A percentile compares a stretch with the other conserved stretches of the same genome.
phyloP scores from a whole-genome alignment of 768 basidiomycete genomes.

The Rhodotorula kratochvilovae region DNA sequence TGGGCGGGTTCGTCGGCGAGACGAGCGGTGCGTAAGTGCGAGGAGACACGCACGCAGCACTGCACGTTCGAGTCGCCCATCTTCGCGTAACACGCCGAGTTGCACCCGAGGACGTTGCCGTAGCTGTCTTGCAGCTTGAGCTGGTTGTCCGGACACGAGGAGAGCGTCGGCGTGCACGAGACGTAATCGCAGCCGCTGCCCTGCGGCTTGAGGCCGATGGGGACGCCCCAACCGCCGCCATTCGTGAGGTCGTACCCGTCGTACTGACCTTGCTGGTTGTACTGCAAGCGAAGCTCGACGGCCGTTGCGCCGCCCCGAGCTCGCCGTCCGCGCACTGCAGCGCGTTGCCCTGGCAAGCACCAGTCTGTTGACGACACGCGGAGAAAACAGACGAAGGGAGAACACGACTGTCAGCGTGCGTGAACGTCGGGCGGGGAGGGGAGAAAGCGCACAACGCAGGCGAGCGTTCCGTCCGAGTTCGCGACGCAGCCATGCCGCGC shows the following conservation, averaged over 20 bases:
- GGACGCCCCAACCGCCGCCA: constrained; percentile 16
- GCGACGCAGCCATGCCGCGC: constrained; percentile 13
- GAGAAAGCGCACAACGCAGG: constrained; percentile 8
- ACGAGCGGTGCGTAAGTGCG: too few relatives aligned
- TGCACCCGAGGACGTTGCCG: constrained; percentile 16
- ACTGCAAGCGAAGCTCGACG: constrained; percentile 4
- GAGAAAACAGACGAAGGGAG: too few relatives aligned
- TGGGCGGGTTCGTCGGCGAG: background rate
- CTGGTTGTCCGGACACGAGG: constrained; percentile 13
- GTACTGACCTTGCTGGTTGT: constrained; percentile 11
- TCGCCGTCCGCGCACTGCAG: constrained; percentile 10
- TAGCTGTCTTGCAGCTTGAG: constrained; percentile 20
- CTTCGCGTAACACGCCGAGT: constrained; percentile 6
- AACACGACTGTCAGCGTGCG: too few relatives aligned
- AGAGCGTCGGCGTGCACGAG: constrained; percentile 9
- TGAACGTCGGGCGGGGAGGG: too few relatives aligned
- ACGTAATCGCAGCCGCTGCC: background rate
- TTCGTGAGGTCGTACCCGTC: constrained; percentile 13
- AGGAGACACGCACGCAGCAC: constrained; percentile 9
- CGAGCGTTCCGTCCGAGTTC: background rate
- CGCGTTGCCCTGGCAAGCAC: background rate
- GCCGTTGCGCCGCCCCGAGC: constrained; percentile 2
- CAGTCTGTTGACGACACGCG: background rate
- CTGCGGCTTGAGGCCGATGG: constrained; percentile 5
- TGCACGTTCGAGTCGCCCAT: constrained; percentile 12